Evolutionary conservation across 2,329 filamentous ascomycete genomes (phyloP).

Genomic region (Penicillium oxalicum): DNA sequence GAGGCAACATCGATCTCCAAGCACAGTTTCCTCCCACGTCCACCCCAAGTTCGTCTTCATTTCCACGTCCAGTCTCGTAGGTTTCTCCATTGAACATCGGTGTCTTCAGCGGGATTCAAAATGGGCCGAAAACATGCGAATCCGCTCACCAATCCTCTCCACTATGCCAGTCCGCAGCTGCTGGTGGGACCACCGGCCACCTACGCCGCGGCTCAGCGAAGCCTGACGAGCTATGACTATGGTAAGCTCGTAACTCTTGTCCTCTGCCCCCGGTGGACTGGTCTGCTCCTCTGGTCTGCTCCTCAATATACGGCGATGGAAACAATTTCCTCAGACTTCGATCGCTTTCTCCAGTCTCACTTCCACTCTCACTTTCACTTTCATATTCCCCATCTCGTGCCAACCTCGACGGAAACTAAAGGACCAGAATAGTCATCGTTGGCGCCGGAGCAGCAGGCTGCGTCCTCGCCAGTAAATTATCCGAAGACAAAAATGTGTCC

Average conservation of each 20-base stretch:
- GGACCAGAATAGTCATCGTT: slow-evolving; percentile 10
- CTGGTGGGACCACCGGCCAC: slow-evolving; percentile 9
- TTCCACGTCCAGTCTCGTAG: too few species aligned
- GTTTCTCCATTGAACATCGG: too few species aligned
- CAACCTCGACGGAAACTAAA: too few species aligned
- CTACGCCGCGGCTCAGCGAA: slow-evolving; percentile 7
- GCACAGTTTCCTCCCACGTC: too few species aligned
- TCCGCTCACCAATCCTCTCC: slow-evolving; percentile 8
- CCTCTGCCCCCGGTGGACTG: too few species aligned
- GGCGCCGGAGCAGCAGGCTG: slow-evolving; percentile 16
- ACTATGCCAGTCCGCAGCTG: slow-evolving; percentile 13
- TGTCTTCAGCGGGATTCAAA: neutral
- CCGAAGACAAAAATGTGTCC: slow-evolving; percentile 14
- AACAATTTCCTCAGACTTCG: neutral
- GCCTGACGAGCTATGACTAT: slow-evolving; percentile 14
- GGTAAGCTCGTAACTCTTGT: slow-evolving; percentile 1
- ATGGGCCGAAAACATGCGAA: slow-evolving; percentile 2
- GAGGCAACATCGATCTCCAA: too few species aligned
- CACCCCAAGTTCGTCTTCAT: too few species aligned
- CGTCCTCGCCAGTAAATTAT: slow-evolving; percentile 18
- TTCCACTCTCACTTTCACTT: too few species aligned
- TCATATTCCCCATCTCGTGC: neutral
- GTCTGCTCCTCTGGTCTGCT: too few species aligned
- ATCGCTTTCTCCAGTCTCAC: too few species aligned
- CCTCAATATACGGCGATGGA: neutral